Base-by-base conservation (phyloP, 179 eudicot genomes). In the Corrigiola litoralis region DNA sequence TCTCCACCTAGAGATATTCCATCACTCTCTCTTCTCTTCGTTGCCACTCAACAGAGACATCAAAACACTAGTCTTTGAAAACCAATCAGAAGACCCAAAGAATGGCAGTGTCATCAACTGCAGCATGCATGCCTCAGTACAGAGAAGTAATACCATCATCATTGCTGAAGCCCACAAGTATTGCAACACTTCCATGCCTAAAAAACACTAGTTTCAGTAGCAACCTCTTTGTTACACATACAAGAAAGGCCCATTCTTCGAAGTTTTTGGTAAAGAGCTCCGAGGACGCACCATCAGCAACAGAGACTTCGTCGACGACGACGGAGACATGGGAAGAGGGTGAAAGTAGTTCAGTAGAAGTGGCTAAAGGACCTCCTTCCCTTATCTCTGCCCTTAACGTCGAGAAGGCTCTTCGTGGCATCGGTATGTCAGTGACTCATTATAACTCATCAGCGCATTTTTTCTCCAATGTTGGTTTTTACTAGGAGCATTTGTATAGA, bases 331-430 rank as follows among this genome's bases (percentile, higher is more conserved):
- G 66, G 48, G 63, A 47, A 13, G 80, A 58, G 12, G 79, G 58
- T 16, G 63, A 69, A 51, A 32, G 24, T 41, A 52, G 44, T 23
- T 28, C 81, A 2, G 77, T 72, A 24, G 85, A 87, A 65, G 70
- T 80, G 25, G 76, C 77, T 5, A 67, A 77, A 33, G 84, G 75
- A 52, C 73, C 78, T 38, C 77, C 84, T 1, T 84, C 87, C 8
- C 65, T 87, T 51, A 82, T 87, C 42, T 82, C 87, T 47, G 68
- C 92, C 14, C 81, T 82, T 41, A 87, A 84, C 63, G 84, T 82
- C 12, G 80, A 87, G 58, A 87, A 87, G 65, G 88, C 88, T 75
- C 76, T 82, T 46, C 85, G 87, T 16, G 92, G 92, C 69, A 84
- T 86, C 63, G 78, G 92, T 87, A 81, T 8, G 28, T 14, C 49